Conservation (phyloP, 2,329 filamentous ascomycete genomes). For the Chlorencoelia australis region DNA sequence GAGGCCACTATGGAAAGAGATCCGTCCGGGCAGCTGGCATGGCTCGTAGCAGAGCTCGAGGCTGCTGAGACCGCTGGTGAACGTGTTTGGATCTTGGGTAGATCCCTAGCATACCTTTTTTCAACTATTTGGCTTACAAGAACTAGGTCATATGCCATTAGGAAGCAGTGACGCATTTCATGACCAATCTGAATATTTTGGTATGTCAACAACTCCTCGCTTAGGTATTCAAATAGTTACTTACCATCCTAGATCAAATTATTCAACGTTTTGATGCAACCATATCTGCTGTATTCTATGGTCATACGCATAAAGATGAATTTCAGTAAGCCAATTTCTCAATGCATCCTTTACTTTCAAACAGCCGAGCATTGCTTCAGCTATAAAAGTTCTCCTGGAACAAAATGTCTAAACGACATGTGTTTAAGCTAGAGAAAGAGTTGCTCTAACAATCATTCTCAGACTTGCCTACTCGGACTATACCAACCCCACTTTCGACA, state of each 20-base stretch:
- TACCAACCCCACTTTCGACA: constrained; percentile 16
- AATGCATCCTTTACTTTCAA: not conserved
- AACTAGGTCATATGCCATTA: constrained; percentile 24
- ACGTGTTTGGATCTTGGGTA: constrained; percentile 32
- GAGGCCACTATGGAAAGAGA: constrained; percentile 30
- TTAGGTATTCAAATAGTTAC: no score
- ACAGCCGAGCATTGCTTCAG: no score
- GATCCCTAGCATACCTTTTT: no score
- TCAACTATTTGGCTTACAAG: no score
- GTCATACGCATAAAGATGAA: no score
- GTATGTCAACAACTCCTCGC: no score
- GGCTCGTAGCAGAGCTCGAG: constrained; percentile 31
- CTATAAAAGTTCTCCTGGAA: no score
- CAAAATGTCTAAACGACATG: no score
- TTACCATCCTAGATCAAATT: no score
- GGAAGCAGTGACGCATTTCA: constrained; percentile 29
- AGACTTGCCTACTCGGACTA: constrained; percentile 26
- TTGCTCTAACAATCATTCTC: constrained; percentile 28
- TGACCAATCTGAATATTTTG: constrained; percentile 28
- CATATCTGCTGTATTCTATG: constrained; percentile 26
- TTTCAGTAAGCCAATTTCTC: not conserved
- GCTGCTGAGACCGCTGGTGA: constrained; percentile 29
- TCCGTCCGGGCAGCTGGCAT: constrained; percentile 28
- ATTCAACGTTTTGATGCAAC: constrained; percentile 23
- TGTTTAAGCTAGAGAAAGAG: constrained; percentile 25